Evolutionary conservation across 139 green algal genomes (phyloP).

Genomic region (Axilococcus clingmanii): DNA sequence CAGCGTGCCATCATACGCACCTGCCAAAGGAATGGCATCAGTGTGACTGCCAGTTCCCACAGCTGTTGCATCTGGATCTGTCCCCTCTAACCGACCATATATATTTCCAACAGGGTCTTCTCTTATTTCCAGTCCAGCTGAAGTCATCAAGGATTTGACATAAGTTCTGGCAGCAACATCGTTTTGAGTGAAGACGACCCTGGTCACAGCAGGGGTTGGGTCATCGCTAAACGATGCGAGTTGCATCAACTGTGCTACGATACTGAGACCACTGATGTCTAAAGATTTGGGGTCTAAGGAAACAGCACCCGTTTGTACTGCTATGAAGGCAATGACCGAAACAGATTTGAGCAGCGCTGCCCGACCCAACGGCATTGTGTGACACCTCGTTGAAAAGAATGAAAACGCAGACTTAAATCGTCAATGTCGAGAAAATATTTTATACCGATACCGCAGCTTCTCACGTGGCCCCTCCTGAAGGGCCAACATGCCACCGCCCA

Average conservation of each 20-base stretch:
- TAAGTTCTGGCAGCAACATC: constrained; percentile 71
- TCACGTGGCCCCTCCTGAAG: too few relatives aligned
- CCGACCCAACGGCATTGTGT: too few relatives aligned
- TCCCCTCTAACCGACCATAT: constrained; percentile 65
- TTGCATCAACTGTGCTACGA: constrained; percentile 49
- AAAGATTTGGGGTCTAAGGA: neutral
- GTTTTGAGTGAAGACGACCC: constrained; percentile 79
- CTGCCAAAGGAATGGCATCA: constrained; percentile 88
- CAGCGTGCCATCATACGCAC: constrained; percentile 84
- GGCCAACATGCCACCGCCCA: too few relatives aligned
- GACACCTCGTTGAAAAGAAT: too few relatives aligned
- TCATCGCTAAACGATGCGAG: constrained; percentile 71
- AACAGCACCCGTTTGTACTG: too few relatives aligned
- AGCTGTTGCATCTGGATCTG: constrained; percentile 10
- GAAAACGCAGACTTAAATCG: too few relatives aligned
- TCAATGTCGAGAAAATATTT: too few relatives aligned
- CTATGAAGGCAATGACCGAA: too few relatives aligned
- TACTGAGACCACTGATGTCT: constrained; percentile 4
- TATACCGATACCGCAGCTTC: too few relatives aligned
- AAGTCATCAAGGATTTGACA: constrained; percentile 72
- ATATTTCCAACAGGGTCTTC: constrained; percentile 92
- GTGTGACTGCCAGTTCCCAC: constrained; percentile 81
- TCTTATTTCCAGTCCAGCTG: constrained; percentile 45
- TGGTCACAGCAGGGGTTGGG: constrained; percentile 77
- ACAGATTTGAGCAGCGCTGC: too few relatives aligned